Evolutionary conservation across 2,329 filamentous ascomycete genomes (phyloP).

Genomic region (Alternaria brassicicola): DNA sequence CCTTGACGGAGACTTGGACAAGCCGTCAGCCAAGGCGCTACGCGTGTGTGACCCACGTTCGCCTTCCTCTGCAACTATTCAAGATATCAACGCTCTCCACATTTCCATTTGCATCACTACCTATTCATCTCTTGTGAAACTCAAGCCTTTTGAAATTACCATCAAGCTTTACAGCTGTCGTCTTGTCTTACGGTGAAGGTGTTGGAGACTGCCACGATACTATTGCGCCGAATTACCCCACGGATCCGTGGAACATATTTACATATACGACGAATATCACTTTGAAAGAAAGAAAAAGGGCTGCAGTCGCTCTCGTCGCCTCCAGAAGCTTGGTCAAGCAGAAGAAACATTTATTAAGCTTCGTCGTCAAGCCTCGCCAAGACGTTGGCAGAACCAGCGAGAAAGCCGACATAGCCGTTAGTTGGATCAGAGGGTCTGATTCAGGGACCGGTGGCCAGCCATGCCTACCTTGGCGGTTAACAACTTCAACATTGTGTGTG

Average conservation of each 20-base stretch:
- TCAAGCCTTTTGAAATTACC: background rate
- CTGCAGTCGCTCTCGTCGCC: background rate
- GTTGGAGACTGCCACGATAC: background rate
- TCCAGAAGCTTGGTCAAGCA: background rate
- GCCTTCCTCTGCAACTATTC: conserved; percentile 4
- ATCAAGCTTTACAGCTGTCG: background rate
- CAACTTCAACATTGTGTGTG: conserved; percentile 85
- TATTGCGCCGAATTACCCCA: background rate
- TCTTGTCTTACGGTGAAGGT: background rate
- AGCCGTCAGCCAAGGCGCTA: conserved; percentile 22
- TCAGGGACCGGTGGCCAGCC: background rate
- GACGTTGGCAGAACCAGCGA: background rate
- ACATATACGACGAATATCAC: background rate
- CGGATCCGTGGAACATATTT: background rate
- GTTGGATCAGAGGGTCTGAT: background rate
- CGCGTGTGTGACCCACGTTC: conserved; percentile 3
- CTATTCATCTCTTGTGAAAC: background rate
- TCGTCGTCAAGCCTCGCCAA: conserved; percentile 14
- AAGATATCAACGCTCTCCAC: background rate
- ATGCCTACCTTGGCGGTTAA: conserved; percentile 69
- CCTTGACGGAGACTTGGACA: conserved; percentile 4
- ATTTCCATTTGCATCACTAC: background rate
- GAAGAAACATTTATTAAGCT: conserved; percentile 1
- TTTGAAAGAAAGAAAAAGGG: background rate
- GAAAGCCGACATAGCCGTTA: conserved; percentile 7